Conservation (phyloP, 2,329 filamentous ascomycete genomes). For the Xylogone sp. region DNA sequence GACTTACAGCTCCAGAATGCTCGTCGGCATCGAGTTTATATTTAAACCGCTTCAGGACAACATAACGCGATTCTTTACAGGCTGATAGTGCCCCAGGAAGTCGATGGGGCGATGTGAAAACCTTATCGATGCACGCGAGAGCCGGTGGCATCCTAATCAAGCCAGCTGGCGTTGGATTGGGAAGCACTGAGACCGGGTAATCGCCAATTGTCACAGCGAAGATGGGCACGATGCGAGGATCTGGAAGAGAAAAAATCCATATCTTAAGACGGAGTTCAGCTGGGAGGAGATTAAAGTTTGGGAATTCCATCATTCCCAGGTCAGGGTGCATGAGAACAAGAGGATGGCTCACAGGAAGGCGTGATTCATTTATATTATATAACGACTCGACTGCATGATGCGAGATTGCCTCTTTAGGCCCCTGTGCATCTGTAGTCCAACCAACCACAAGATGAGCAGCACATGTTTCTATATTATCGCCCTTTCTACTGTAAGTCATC, state of each 20-base stretch:
- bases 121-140: neutral
- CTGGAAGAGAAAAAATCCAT: neutral
- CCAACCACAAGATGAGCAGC: too few relatives aligned
- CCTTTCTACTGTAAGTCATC: too few relatives aligned
- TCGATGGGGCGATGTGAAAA: neutral
- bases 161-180: neutral
- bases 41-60: slow-evolving; percentile 3
- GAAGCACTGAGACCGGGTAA: neutral
- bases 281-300: neutral
- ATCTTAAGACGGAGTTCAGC: neutral
- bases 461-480: too few relatives aligned
- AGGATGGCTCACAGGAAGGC: neutral
- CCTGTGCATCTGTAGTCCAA: too few relatives aligned
- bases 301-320: neutral
- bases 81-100: slow-evolving; percentile 4
- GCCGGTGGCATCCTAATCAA: neutral
- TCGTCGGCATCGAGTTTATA: neutral
- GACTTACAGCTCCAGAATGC: neutral
- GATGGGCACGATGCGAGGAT: neutral
- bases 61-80: slow-evolving; percentile 2
- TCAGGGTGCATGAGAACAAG: neutral
- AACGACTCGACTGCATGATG: too few relatives aligned
- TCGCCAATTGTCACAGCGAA: neutral
- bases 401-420: too few relatives aligned
- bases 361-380: too few relatives aligned